Evolutionary conservation across 768 basidiomycete genomes (phyloP).

Genomic region (Leccinum uliginosum): DNA sequence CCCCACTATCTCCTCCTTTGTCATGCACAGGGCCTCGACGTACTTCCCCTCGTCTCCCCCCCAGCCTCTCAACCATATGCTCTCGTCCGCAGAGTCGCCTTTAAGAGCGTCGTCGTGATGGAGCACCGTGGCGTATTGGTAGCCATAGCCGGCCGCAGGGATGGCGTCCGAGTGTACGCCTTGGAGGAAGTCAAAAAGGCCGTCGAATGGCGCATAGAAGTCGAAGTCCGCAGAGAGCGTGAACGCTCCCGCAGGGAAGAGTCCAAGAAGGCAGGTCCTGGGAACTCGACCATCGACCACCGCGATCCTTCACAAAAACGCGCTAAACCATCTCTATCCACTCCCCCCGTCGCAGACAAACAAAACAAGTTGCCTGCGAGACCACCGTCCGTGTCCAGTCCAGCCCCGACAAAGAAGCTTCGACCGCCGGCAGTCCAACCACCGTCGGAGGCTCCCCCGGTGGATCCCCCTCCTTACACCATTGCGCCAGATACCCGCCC

Average conservation of each 20-base stretch:
- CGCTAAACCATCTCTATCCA: conserved; percentile 47
- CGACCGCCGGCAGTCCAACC: conserved; percentile 25
- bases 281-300: conserved; percentile 32
- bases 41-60: conserved; percentile 73
- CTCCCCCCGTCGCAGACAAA: conserved; percentile 38
- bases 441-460: conserved; percentile 23
- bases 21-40: conserved; percentile 82
- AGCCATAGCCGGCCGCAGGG: conserved; percentile 80
- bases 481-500: conserved; percentile 30
- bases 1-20: conserved; percentile 83
- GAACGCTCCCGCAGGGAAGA: conserved; percentile 68
- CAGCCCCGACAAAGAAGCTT: conserved; percentile 22
- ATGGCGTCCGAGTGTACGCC: conserved; percentile 86
- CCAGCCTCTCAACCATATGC: conserved; percentile 76
- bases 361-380: conserved; percentile 20
- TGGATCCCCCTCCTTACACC: conserved; percentile 68
- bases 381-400: conserved; percentile 17
- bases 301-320: conserved; percentile 45
- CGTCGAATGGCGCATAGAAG: conserved; percentile 84
- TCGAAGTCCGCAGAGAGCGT: conserved; percentile 69
- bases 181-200: conserved; percentile 82
- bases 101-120: conserved; percentile 89
- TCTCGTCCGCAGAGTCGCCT: conserved; percentile 73
- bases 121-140: conserved; percentile 89
- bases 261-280: conserved; percentile 47